Evolutionary conservation across 495 filamentous ascomycete genomes (phyloP), one percentile per base, ranked within the genome.

Genomic region (Geopyxis carbonaria): DNA sequence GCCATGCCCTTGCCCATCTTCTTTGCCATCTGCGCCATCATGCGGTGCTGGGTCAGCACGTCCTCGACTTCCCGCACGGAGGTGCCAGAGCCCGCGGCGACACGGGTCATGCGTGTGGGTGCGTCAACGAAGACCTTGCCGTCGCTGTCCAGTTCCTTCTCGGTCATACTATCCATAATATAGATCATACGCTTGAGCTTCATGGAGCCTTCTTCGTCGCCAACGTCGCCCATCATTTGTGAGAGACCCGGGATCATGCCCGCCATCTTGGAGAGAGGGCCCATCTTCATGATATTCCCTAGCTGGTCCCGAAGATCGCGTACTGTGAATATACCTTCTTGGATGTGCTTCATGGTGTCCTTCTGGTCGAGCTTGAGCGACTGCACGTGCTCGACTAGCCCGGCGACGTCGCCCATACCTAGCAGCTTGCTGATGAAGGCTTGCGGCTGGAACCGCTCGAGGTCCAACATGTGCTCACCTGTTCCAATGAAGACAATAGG

Each of bases 21-120:
- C 76, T 95, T 97, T 27, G 89, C 89, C 89, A 97, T 93, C 22
- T 82, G 82, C 22, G 83, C 84, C 89, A 99, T 99, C 80, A 94
- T 93, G 45, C 80, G 71, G 59, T 94, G 87, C 62, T 99, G 89
- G 1, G 83, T 92, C 15, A 99, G 70, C n/a, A 99, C 61, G 44
- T 99, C 89, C 57, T 99, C 91, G 20, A 99, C 86, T 53, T 99
- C 89, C 5, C 87, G 71, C 9, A 99, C 91, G 24, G 68, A 75
- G 3, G 91, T 95, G 23, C 89, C 89, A 36, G 77, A 85, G 0
- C 89, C 89, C 35, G 72, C 68, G 2, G 91, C 89, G 20, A 99
- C 75, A 18, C 89, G 72, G 31, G 87, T 92, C 80, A 94, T 93
- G 9, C 89, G 79, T 31, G 80, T 80, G 8, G 89, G 89, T 58